Conservation (phyloP, 805 yeast genomes). For the Schwanniomyces pseudopolymorphus region DNA sequence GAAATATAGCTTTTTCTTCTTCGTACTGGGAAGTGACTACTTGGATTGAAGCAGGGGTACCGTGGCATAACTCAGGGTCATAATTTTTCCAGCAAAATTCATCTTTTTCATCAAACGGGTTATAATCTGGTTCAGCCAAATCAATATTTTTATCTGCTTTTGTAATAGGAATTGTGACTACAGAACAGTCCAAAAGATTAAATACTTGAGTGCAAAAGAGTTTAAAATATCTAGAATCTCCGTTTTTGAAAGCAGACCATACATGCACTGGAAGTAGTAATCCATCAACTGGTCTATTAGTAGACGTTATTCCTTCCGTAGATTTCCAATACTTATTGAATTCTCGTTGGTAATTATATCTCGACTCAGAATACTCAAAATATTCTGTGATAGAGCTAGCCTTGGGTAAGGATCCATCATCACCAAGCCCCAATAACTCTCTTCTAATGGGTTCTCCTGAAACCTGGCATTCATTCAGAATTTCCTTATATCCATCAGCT, state of each 20-base stretch:
- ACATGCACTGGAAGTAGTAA: slow-evolving; percentile 27
- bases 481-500: slow-evolving; percentile 4
- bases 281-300: slow-evolving; percentile 43
- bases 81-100: slow-evolving; percentile 36
- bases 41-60: slow-evolving; percentile 66
- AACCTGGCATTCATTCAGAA: neutral
- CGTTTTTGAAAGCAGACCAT: slow-evolving; percentile 16
- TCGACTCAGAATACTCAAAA: neutral
- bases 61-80: slow-evolving; percentile 52
- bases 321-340: slow-evolving; percentile 5
- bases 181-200: slow-evolving; percentile 7
- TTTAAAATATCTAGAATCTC: neutral
- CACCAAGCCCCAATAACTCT: neutral
- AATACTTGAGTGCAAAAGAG: slow-evolving; percentile 26
- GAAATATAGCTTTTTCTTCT: slow-evolving; percentile 56
- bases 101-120: slow-evolving; percentile 42
- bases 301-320: slow-evolving; percentile 19
- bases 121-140: slow-evolving; percentile 19
- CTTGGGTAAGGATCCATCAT: slow-evolving; percentile 1
- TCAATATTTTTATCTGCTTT: slow-evolving; percentile 49
- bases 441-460: slow-evolving; percentile 2
- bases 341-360: slow-evolving; percentile 6
- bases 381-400: neutral
- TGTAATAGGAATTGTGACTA: slow-evolving; percentile 33
- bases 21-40: slow-evolving; percentile 56